phyloP scores from a whole-genome alignment of 176 grass and related monocot genomes.

The Rhynchospora pubera region DNA sequence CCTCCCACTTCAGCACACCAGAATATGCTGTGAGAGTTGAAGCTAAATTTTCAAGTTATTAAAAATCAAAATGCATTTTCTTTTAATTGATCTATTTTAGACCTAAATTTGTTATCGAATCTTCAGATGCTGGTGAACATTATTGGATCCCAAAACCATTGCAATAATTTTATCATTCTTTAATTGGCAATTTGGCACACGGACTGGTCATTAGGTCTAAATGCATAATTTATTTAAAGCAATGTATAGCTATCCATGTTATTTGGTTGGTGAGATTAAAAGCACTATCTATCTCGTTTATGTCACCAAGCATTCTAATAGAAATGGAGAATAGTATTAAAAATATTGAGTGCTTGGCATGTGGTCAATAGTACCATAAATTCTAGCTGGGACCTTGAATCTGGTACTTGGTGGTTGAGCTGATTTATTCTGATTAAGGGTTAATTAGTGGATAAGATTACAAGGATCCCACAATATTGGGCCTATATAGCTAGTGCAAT shows the following conservation, averaged over 20 bases:
- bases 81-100: neutral
- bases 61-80: neutral
- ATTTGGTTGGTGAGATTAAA: constrained; percentile 5
- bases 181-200: neutral
- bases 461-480: constrained; percentile 12
- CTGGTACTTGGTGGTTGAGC: neutral
- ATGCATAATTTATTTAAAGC: neutral
- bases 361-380: constrained; percentile 1
- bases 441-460: constrained; percentile 13
- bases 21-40: neutral
- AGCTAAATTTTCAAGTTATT: neutral
- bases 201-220: neutral
- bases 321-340: constrained; percentile 11
- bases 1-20: constrained; percentile 46
- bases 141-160: neutral
- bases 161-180: neutral
- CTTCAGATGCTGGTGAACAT: neutral
- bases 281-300: neutral
- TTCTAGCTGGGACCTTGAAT: neutral
- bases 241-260: neutral
- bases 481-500: constrained; percentile 5
- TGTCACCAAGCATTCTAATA: neutral
- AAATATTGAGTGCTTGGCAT: neutral
- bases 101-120: neutral
- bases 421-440: neutral